A percentile compares a stretch with the other conserved stretches of the same genome.
These are phyloP conservation scores for Gossypium laxum DNA, from an alignment of 441 rosid genomes.

Conservation along the genomic window DNA sequence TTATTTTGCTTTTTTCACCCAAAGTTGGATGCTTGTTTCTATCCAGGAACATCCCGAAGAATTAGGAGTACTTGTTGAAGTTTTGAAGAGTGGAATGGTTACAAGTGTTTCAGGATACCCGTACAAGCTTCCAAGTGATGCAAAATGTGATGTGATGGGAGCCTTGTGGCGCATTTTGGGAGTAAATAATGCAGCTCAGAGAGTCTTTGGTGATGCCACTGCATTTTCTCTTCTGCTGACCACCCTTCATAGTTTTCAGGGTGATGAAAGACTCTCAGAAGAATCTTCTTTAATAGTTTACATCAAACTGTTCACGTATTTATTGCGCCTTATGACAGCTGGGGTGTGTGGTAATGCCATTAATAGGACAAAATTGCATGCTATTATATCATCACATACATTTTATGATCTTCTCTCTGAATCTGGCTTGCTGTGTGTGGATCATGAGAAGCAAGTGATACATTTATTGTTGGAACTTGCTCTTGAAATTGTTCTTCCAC, in stretches of 20 bases:
- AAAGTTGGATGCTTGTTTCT: not conserved
- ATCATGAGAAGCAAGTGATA: slow-evolving; percentile 91
- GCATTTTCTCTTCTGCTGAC: slow-evolving; percentile 98
- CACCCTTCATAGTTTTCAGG: slow-evolving; percentile 83
- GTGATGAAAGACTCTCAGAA: slow-evolving; percentile 47
- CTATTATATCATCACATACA: slow-evolving; percentile 73
- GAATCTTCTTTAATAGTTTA: slow-evolving; percentile 44
- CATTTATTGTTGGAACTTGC: slow-evolving; percentile 88
- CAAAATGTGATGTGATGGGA: slow-evolving; percentile 97
- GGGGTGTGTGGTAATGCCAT: slow-evolving; percentile 70
- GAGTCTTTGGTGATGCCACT: slow-evolving; percentile 91
- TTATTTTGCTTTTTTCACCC: not conserved
- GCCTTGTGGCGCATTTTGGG: slow-evolving; percentile 95
- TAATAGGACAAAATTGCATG: slow-evolving; percentile 82
- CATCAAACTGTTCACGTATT: slow-evolving; percentile 73
- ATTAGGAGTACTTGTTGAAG: slow-evolving; percentile 79
- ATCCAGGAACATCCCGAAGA: slow-evolving; percentile 86
- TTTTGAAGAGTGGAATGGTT: slow-evolving; percentile 98
- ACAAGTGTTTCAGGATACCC: slow-evolving; percentile 83
- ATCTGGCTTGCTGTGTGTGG: slow-evolving; percentile 90
- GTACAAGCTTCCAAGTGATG: slow-evolving; percentile 77
- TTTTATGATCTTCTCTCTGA: slow-evolving; percentile 87
- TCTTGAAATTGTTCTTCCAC: slow-evolving; percentile 89
- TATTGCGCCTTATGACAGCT: slow-evolving; percentile 85
- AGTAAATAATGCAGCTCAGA: slow-evolving; percentile 72